phyloP scores from a whole-genome alignment of 768 basidiomycete species.

The Arthromyces matolae region DNA sequence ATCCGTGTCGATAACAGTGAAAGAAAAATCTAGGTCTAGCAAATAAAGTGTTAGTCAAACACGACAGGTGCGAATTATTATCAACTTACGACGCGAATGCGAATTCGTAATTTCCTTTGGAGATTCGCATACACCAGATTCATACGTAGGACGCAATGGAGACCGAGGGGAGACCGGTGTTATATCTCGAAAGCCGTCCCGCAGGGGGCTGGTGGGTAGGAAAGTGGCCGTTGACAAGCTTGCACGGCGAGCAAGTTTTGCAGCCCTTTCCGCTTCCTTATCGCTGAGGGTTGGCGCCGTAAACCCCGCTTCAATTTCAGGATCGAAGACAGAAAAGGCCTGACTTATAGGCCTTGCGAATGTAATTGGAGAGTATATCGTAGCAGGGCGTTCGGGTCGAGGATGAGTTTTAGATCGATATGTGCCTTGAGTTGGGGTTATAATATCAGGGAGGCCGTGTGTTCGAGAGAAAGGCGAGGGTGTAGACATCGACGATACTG shows the following conservation, averaged over 20 bases:
- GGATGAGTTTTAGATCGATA: background rate
- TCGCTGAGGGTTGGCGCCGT: background rate
- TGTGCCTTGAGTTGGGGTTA: background rate
- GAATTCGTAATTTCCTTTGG: background rate
- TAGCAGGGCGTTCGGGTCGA: background rate
- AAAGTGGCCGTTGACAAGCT: constrained; percentile 11
- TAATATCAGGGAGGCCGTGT: background rate
- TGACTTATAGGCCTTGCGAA: background rate
- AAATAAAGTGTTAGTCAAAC: too few species aligned
- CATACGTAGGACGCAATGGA: background rate
- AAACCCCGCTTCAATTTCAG: background rate
- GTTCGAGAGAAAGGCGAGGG: background rate
- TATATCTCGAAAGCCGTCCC: constrained; percentile 2
- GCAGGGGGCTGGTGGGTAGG: constrained; percentile 1
- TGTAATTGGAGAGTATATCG: constrained; percentile 1
- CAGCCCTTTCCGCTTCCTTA: background rate
- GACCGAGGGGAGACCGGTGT: background rate
- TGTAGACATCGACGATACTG: background rate
- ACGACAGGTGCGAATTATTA: background rate
- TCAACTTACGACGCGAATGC: background rate
- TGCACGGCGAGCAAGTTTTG: constrained; percentile 6
- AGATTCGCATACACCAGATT: background rate
- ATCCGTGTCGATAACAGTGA: background rate
- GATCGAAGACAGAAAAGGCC: background rate
- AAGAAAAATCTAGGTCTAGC: constrained; percentile 1